Evolutionary conservation across 306 rosid species (phyloP), one percentile per base, ranked within the genome.

Genomic region (Elaeagnus macrophylla): DNA sequence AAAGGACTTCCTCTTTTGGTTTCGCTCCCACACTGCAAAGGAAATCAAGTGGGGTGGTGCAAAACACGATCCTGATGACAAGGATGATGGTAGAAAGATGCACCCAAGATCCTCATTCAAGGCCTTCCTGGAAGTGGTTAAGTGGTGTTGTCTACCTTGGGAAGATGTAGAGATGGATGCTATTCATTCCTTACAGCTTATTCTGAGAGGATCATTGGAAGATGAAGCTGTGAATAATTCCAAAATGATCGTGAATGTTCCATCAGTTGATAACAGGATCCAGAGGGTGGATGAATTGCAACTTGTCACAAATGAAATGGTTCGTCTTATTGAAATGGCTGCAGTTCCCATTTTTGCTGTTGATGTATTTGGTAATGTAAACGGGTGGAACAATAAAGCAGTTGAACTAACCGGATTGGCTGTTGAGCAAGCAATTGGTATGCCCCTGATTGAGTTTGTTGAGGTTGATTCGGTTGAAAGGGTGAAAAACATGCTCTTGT

Each of bases 81-180:
- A 70, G 61, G 77, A 66, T 12, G 64, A 71, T 49, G 77, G 73
- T 67, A 66, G 81, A 54, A 75, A 62, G 38, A 71, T 71, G 77
- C 73, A 71, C 36, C 81, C 81, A 6, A 75, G 77, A 56, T 75
- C 77, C 39, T 75, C 81, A 10, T 67, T 75, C 67, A 75, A 71
- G 71, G 77, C 77, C 58, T 75, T 75, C 47, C 56, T 75, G 45
- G 81, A 75, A 58, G 81, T 75, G 48, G 61, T 70, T 36, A 71
- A 71, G 81, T 60, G 57, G 35, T 54, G 71, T 32, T 61, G 71
- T 7, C 47, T 54, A 50, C 77, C 77, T 20, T 67, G 81, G 81
- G 81, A 75, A 54, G 81, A 75, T 66, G 53, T 67, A 59, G 76
- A 71, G 62, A 75, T 75, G 81, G 77, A 75, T 67, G 70, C 72